Conservation (phyloP, 331 rosid species). For the Prunus yedoensis region DNA sequence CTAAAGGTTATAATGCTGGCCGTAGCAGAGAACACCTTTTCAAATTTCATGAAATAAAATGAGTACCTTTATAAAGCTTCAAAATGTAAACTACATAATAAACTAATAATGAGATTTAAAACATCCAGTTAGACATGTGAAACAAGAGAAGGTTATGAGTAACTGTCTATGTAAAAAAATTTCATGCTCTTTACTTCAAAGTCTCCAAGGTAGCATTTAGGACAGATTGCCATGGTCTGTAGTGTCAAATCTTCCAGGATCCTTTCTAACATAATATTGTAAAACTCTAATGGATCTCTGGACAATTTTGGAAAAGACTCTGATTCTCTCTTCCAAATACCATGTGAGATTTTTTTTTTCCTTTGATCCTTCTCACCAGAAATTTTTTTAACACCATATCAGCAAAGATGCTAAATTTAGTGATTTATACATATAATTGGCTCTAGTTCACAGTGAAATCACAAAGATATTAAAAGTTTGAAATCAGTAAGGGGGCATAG, state of each 20-base stretch:
- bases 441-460: conserved; percentile 4
- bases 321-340: neutral
- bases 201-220: neutral
- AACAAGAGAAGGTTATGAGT: neutral
- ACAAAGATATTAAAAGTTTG: conserved; percentile 10
- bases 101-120: neutral
- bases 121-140: neutral
- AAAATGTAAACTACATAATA: neutral
- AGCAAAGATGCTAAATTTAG: neutral
- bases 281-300: neutral
- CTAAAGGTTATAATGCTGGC: conserved; percentile 9
- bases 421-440: neutral
- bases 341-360: neutral
- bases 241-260: neutral
- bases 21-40: neutral
- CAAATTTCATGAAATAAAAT: neutral
- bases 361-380: neutral
- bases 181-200: neutral
- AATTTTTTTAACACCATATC: neutral
- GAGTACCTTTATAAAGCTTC: neutral
- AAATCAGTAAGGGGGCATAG: conserved; percentile 17
- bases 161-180: neutral
- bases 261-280: neutral
- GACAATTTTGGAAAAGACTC: neutral
- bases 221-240: neutral